phyloP scores from a whole-genome alignment of 768 basidiomycete species.

The Epithele typhae region DNA sequence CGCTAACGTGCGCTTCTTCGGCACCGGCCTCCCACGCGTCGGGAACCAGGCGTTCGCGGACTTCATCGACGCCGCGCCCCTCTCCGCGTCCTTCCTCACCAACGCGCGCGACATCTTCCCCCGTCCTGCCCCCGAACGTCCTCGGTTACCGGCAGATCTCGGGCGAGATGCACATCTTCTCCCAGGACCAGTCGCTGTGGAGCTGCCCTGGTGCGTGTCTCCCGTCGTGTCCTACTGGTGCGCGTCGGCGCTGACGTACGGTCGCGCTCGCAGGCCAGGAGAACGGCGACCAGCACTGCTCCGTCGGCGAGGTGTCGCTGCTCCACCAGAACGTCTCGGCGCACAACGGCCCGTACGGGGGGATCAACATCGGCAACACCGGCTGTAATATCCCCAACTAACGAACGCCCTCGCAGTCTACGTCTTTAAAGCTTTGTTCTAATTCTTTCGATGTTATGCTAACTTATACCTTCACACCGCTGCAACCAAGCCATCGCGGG shows the following conservation, averaged over 20 bases:
- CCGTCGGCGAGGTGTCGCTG: slow-evolving; percentile 52
- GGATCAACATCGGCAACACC: slow-evolving; percentile 24
- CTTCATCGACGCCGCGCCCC: slow-evolving; percentile 41
- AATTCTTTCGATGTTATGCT: too few species aligned
- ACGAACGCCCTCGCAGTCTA: too few species aligned
- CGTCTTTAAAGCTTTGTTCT: too few species aligned
- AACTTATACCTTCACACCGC: too few species aligned
- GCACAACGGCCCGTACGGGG: slow-evolving; percentile 36
- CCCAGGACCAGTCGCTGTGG: slow-evolving; percentile 47
- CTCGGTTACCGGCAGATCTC: slow-evolving; percentile 45
- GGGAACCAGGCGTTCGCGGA: slow-evolving; percentile 61
- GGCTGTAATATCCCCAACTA: too few species aligned
- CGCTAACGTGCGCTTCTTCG: slow-evolving; percentile 12
- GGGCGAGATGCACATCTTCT: slow-evolving; percentile 36
- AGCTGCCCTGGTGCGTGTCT: slow-evolving; percentile 38
- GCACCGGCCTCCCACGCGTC: slow-evolving; percentile 31
- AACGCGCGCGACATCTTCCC: slow-evolving; percentile 41
- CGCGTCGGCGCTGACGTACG: too few species aligned
- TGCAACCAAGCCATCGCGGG: too few species aligned
- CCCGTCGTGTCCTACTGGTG: too few species aligned
- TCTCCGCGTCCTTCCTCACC: slow-evolving; percentile 48
- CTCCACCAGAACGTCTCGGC: slow-evolving; percentile 39
- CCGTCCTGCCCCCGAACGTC: slow-evolving; percentile 28
- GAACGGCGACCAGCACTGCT: slow-evolving; percentile 48
- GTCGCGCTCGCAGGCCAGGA: slow-evolving; percentile 46